Conservation (phyloP, 805 yeast genomes). For the Metschnikowia gelsemii region DNA sequence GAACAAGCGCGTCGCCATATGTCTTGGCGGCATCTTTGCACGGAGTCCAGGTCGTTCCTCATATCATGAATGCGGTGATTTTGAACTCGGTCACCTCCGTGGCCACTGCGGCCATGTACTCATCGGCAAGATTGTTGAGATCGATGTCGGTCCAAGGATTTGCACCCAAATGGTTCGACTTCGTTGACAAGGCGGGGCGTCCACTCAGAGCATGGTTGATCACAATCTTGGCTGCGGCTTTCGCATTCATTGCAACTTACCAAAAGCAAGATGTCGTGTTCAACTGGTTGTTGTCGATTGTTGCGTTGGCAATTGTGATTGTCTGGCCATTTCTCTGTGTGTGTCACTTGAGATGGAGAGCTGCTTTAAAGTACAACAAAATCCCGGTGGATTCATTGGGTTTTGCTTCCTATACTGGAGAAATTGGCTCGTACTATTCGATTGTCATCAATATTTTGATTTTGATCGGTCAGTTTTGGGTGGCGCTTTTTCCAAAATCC, state of each 20-base stretch:
- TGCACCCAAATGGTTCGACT: constrained; percentile 32
- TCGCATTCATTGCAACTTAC: constrained; percentile 29
- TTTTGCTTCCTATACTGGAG: constrained; percentile 39
- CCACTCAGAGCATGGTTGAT: constrained; percentile 29
- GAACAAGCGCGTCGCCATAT: constrained; percentile 31
- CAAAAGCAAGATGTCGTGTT: constrained; percentile 35
- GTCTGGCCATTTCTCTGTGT: constrained; percentile 28
- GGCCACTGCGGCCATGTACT: constrained; percentile 34
- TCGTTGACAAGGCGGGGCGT: constrained; percentile 28
- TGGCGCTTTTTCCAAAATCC: constrained; percentile 39
- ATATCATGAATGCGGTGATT: constrained; percentile 34
- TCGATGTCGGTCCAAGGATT: constrained; percentile 29
- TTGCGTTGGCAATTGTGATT: constrained; percentile 28
- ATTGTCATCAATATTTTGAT: constrained; percentile 31
- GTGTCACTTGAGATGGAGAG: constrained; percentile 32
- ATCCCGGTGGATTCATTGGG: constrained; percentile 26
- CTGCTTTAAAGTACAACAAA: constrained; percentile 26
- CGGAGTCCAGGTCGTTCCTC: constrained; percentile 29
- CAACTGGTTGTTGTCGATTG: constrained; percentile 32
- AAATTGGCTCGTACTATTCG: constrained; percentile 39
- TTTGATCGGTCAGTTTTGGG: constrained; percentile 45
- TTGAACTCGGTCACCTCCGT: constrained; percentile 34
- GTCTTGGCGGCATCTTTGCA: constrained; percentile 31
- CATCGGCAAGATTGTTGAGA: constrained; percentile 27
- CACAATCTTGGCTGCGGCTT: constrained; percentile 24